Percentiles rank a stretch among this genome's conserved stretches.
phyloP scores from a whole-genome alignment of 2,329 filamentous ascomycete species.

The Stromatinia cepivora region DNA sequence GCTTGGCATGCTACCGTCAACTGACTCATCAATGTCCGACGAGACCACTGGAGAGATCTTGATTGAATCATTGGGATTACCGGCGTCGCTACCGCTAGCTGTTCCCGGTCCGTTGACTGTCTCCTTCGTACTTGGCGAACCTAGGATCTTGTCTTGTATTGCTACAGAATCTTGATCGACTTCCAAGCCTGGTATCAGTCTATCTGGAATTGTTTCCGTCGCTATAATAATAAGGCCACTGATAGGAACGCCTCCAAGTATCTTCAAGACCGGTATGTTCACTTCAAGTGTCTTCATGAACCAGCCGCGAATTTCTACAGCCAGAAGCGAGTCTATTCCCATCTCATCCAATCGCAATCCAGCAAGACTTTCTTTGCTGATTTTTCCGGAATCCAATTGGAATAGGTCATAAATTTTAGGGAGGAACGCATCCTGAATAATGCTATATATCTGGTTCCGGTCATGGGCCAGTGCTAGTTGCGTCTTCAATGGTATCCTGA shows the following conservation, averaged over 20 bases:
- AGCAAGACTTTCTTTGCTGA: background rate
- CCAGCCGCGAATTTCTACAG: background rate
- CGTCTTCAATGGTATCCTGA: background rate
- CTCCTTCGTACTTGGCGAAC: too few species aligned
- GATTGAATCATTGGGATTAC: too few species aligned
- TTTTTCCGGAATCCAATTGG: background rate
- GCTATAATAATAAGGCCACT: background rate
- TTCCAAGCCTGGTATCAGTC: too few species aligned
- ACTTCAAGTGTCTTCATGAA: background rate
- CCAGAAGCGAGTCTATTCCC: background rate
- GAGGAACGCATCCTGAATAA: background rate
- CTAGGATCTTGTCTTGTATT: too few species aligned
- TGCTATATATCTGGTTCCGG: background rate
- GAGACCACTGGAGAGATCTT: background rate
- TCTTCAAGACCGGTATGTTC: background rate
- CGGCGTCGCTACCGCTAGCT: too few species aligned
- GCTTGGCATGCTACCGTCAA: background rate
- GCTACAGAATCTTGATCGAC: too few species aligned
- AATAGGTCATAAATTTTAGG: background rate
- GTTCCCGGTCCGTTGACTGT: too few species aligned
- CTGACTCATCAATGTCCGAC: background rate
- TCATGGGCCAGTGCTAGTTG: background rate
- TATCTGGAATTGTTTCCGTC: background rate
- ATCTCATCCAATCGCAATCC: background rate
- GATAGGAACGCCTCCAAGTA: background rate